Evolutionary conservation across 257 asterid genomes (phyloP).

Genomic region (Verbena officinalis): DNA sequence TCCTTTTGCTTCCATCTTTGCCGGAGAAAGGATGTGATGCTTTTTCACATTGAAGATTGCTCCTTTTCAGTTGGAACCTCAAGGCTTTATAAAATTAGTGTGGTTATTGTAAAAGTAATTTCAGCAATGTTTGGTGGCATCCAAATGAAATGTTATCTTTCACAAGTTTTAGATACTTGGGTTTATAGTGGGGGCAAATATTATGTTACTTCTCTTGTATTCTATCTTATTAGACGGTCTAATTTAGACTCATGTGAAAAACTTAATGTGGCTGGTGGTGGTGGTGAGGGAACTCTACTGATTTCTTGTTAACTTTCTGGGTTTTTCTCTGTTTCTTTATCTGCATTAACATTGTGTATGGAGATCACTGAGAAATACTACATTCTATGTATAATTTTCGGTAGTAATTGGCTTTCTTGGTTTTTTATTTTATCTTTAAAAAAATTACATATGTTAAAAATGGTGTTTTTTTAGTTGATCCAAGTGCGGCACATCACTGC

Average conservation of each 20-base stretch:
- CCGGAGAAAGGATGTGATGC: slow-evolving; percentile 2
- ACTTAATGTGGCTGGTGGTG: background rate
- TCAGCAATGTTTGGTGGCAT: background rate
- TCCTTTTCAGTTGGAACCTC: background rate
- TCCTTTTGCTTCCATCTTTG: background rate
- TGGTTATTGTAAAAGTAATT: background rate
- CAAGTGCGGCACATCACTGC: slow-evolving; percentile 74
- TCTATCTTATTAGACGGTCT: background rate
- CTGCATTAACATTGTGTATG: background rate
- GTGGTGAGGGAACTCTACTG: background rate
- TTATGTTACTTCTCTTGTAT: background rate
- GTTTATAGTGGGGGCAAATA: background rate
- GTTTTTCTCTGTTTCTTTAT: background rate
- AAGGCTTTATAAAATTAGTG: background rate
- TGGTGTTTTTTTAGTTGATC: slow-evolving; percentile 39
- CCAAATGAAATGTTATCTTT: background rate
- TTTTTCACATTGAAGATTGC: slow-evolving; percentile 2
- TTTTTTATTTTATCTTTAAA: background rate
- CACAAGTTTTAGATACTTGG: slow-evolving; percentile 11
- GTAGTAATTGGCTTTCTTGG: slow-evolving; percentile 1
- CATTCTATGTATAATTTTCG: background rate
- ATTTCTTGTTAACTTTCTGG: background rate
- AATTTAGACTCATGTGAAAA: background rate
- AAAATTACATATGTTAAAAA: slow-evolving; percentile 1
- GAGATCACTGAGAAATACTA: slow-evolving; percentile 1